These are phyloP conservation scores for Heliocybe sulcata DNA, from an alignment of 1,284 basidiomycete species.

Conservation along the genomic window DNA sequence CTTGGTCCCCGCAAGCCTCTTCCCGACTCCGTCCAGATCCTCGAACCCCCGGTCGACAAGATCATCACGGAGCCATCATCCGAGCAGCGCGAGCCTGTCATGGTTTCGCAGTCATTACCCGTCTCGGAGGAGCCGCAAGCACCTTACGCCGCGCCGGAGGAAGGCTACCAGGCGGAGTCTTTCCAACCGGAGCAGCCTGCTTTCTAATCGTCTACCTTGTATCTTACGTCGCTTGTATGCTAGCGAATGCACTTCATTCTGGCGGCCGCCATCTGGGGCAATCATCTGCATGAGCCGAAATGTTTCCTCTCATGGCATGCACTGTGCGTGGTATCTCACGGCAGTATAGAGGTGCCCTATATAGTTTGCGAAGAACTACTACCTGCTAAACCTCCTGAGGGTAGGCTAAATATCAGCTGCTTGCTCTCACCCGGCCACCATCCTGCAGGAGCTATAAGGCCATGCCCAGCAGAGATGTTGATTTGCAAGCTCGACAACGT, in stretches of 20 bases:
- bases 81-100: constrained; percentile 66
- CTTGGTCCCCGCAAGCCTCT: constrained; percentile 90
- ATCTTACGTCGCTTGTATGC: background rate
- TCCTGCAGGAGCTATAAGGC: constrained; percentile 16
- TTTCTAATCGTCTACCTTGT: constrained; percentile 17
- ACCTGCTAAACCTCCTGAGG: constrained; percentile 28
- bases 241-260: background rate
- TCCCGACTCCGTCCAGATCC: constrained; percentile 91
- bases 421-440: constrained; percentile 20
- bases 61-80: constrained; percentile 73
- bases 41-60: constrained; percentile 81
- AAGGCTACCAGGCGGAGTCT: constrained; percentile 23
- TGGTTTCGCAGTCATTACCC: constrained; percentile 40
- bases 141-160: constrained; percentile 26
- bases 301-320: too few relatives aligned
- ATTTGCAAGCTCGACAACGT: constrained; percentile 22
- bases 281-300: too few relatives aligned
- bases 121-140: constrained; percentile 41
- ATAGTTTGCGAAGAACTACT: constrained; percentile 29
- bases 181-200: constrained; percentile 21
- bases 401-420: constrained; percentile 21
- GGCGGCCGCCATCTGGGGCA: too few relatives aligned
- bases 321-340: background rate
- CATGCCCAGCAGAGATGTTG: constrained; percentile 20
- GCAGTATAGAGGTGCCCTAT: background rate